Base-by-base conservation (phyloP, 208 protist species). In the Wallacemonas sp. region DNA sequence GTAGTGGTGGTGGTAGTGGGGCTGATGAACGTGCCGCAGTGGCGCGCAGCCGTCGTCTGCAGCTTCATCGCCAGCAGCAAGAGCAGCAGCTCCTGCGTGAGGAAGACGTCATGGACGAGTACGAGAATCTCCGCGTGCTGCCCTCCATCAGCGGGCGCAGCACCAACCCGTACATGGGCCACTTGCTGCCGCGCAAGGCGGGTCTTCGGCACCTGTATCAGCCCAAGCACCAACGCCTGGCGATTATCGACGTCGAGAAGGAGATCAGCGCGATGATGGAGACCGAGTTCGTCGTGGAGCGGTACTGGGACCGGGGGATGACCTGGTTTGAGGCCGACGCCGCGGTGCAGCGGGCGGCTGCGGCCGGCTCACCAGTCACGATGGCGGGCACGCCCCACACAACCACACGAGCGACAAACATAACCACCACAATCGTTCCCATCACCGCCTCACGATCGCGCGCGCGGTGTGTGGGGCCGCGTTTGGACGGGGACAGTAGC, bases 231-330 rank as follows among this genome's bases (percentile, higher is more conserved):
- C 89, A 92, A 58, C 84, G 73, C 11, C 71, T 92, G 5, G 72
- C 80, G 26, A 48, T 44, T 12, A 81, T 95, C 33, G 62, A 92
- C 47, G 74, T 80, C 9, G 77, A 77, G 1, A 67, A 63, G 9
- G 86, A 88, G 57, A 71, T 95, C 55, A 38, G 62, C 24, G 62
- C 47, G 12, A 81, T 92, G 65, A 70, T 84, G 39, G 24, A 64
- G n/a, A 73, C 76, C 0, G 64, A 81, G 55, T 90, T 82, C 72
- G 58, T 83, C 39, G 86, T 95, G 26, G 83, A 91, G 62, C 83
- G 86, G 5, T 92, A 91, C 71, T 92, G 85, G 89, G 80, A 95
- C 34, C 60, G 30, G 1, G 72, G 68, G 54, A 81, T 89, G 68
- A 78, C 77, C n/a, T 83, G 76, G 67, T 80, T 83, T 52, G 78